A percentile compares a stretch with the other conserved stretches of the same genome.
phyloP scores from a whole-genome alignment of 2,329 filamentous ascomycete species.

The Gaeumannomyces tritici region DNA sequence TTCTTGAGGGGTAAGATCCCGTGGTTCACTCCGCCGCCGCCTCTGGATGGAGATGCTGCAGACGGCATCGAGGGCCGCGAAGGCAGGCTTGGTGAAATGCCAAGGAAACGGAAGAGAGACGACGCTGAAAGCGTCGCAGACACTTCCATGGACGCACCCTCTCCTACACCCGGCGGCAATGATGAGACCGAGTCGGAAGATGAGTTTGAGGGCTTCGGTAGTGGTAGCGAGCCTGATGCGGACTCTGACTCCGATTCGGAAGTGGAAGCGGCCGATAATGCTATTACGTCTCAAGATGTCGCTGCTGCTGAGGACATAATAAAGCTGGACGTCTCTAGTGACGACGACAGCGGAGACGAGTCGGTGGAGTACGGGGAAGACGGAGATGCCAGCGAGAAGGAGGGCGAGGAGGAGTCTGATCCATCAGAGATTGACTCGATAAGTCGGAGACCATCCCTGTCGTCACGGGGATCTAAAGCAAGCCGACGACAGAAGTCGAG shows the following conservation, averaged over 20 bases:
- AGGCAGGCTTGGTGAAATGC: slow-evolving; percentile 79
- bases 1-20: slow-evolving; percentile 92
- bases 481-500: not conserved
- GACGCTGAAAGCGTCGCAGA: slow-evolving; percentile 36
- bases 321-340: slow-evolving; percentile 7
- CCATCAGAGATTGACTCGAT: not conserved
- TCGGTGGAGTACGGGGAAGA: slow-evolving; percentile 9
- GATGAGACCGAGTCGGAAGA: slow-evolving; percentile 18
- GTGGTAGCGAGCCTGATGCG: slow-evolving; percentile 25
- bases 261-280: slow-evolving; percentile 10
- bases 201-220: slow-evolving; percentile 39
- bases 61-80: slow-evolving; percentile 58
- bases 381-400: slow-evolving; percentile 20
- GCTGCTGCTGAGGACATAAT: slow-evolving; percentile 9
- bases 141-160: slow-evolving; percentile 17
- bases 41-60: slow-evolving; percentile 39
- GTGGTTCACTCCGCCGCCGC: slow-evolving; percentile 83
- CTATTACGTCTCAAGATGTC: not conserved
- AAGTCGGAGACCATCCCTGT: not conserved
- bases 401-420: slow-evolving; percentile 12
- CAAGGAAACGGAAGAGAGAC: slow-evolving; percentile 63
- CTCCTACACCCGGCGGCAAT: slow-evolving; percentile 14
- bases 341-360: slow-evolving; percentile 4
- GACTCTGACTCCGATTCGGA: slow-evolving; percentile 5
- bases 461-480: not conserved